These are phyloP conservation scores for Peronosclerospora sorghi DNA, from an alignment of 352 stramenopile species.

Conservation along the genomic window DNA sequence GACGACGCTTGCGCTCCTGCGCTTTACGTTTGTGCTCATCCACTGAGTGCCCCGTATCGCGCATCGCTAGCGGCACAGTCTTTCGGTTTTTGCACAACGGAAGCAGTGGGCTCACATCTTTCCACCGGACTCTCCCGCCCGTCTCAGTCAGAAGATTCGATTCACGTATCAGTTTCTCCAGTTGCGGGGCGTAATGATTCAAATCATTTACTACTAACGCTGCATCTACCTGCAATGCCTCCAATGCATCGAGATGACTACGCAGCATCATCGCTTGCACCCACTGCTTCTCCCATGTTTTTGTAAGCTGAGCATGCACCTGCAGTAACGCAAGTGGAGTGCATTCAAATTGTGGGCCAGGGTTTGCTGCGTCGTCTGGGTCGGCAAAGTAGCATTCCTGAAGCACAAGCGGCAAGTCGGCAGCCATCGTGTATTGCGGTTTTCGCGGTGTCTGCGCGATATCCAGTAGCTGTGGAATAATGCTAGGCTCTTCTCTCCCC, in stretches of 20 bases:
- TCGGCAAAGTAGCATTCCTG: constrained; percentile 93
- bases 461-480: constrained; percentile 89
- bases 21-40: constrained; percentile 70
- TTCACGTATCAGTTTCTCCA: constrained; percentile 69
- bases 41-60: constrained; percentile 68
- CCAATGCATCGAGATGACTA: constrained; percentile 57
- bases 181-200: constrained; percentile 56
- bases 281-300: constrained; percentile 75
- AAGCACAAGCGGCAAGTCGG: constrained; percentile 92
- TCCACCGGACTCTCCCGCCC: constrained; percentile 23
- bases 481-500: constrained; percentile 79
- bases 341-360: constrained; percentile 49
- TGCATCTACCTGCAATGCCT: constrained; percentile 31
- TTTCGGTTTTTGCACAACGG: constrained; percentile 43
- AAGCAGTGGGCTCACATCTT: constrained; percentile 44
- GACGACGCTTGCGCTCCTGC: constrained; percentile 61
- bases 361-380: constrained; percentile 7
- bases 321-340: constrained; percentile 65
- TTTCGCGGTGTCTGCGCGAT: constrained; percentile 79
- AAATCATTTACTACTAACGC: constrained; percentile 45
- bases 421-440: constrained; percentile 92
- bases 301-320: constrained; percentile 66
- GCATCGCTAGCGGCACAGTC: constrained; percentile 48
- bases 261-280: constrained; percentile 64
- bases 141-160: constrained; percentile 32